phyloP scores from a whole-genome alignment of 2,329 filamentous ascomycete species.

The Amylocarpus encephaloides region DNA sequence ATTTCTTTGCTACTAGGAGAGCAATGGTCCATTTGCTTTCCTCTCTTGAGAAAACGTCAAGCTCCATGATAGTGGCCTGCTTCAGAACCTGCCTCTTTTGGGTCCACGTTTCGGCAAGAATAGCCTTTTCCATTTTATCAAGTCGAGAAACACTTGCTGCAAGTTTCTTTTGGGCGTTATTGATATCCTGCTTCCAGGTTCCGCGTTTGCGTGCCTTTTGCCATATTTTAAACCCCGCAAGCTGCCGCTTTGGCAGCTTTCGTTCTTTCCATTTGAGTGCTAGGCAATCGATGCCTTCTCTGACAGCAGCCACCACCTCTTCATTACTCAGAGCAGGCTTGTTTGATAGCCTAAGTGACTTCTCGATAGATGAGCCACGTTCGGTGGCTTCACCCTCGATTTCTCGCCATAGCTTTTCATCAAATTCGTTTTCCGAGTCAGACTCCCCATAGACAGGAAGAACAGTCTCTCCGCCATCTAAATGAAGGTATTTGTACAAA shows the following conservation, averaged over 20 bases:
- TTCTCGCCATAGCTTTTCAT: constrained; percentile 54
- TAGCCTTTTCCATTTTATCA: constrained; percentile 45
- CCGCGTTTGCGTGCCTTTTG: constrained; percentile 40
- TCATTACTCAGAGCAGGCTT: constrained; percentile 36
- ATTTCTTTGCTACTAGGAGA: constrained; percentile 39
- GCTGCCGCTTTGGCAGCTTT: constrained; percentile 49
- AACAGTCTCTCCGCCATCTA: constrained; percentile 36
- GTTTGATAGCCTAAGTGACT: constrained; percentile 26
- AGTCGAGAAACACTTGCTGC: constrained; percentile 45
- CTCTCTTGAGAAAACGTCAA: constrained; percentile 56
- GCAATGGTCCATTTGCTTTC: constrained; percentile 45
- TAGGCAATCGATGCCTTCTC: constrained; percentile 46
- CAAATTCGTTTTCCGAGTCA: constrained; percentile 44
- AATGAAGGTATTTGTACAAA: constrained; percentile 38
- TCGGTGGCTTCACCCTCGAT: constrained; percentile 47
- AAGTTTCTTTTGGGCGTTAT: constrained; percentile 38
- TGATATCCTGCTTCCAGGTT: constrained; percentile 37
- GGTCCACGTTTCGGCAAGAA: constrained; percentile 47
- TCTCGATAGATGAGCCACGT: constrained; percentile 25
- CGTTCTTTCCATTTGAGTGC: constrained; percentile 50
- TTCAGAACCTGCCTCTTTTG: constrained; percentile 45
- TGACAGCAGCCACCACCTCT: constrained; percentile 47
- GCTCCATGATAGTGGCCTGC: constrained; percentile 55
- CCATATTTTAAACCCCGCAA: constrained; percentile 59
- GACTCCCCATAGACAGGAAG: constrained; percentile 52